Conservation (phyloP, 2,329 filamentous ascomycete genomes). For the Hypoxylon rubiginosum region DNA sequence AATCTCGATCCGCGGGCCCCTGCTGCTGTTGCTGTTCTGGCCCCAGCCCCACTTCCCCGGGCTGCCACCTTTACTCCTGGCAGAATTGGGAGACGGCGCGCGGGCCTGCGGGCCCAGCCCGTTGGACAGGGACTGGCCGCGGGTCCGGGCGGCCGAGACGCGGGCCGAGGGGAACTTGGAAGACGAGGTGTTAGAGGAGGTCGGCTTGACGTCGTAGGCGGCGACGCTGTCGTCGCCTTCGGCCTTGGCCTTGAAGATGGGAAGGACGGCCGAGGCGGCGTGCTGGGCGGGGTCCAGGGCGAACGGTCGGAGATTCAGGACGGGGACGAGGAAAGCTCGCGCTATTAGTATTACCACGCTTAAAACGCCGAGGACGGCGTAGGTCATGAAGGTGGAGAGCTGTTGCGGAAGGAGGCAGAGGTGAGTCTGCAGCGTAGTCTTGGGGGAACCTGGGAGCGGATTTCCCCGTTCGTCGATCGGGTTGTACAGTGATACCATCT, state of each 20-base stretch:
- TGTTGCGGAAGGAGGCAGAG: slow-evolving; percentile 93
- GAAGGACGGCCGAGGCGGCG: slow-evolving; percentile 53
- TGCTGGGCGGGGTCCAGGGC: slow-evolving; percentile 60
- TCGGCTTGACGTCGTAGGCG: slow-evolving; percentile 43
- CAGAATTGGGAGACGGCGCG: slow-evolving; percentile 44
- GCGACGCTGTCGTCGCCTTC: slow-evolving; percentile 61
- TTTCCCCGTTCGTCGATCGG: slow-evolving; percentile 76
- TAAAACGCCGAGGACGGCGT: slow-evolving; percentile 73
- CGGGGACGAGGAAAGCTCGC: slow-evolving; percentile 69
- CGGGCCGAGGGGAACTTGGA: slow-evolving; percentile 53
- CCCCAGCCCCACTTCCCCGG: slow-evolving; percentile 61
- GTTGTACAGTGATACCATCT: slow-evolving; percentile 93
- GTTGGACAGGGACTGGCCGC: slow-evolving; percentile 46
- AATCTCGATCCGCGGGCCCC: slow-evolving; percentile 67
- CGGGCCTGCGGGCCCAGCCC: slow-evolving; percentile 38
- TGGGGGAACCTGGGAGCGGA: slow-evolving; percentile 59
- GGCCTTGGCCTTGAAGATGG: slow-evolving; percentile 67
- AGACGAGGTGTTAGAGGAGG: slow-evolving; percentile 53
- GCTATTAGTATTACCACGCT: slow-evolving; percentile 64
- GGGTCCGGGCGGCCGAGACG: slow-evolving; percentile 47
- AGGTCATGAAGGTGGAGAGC: slow-evolving; percentile 84
- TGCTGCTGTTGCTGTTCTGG: slow-evolving; percentile 44
- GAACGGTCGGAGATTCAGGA: slow-evolving; percentile 67
- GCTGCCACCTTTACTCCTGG: slow-evolving; percentile 38
- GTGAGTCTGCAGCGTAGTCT: slow-evolving; percentile 83